Evolutionary conservation across 306 rosid species (phyloP).

Genomic region (Pueraria montana): DNA sequence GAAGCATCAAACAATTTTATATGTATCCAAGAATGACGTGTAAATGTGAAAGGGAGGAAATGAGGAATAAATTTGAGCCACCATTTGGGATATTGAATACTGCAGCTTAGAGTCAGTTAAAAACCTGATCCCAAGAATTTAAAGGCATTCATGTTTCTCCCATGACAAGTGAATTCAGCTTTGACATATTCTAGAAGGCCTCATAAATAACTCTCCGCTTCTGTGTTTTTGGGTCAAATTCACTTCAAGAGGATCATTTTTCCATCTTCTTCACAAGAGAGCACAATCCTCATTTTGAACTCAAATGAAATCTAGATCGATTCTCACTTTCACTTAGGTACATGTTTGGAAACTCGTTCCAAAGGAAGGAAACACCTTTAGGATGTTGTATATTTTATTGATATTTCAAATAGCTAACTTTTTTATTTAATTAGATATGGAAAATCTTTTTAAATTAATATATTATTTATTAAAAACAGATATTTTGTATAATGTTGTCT

Average conservation of each 20-base stretch:
- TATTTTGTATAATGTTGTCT: too few species aligned
- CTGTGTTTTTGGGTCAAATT: neutral
- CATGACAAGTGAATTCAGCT: constrained; percentile 20
- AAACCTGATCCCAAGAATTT: neutral
- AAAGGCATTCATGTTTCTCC: neutral
- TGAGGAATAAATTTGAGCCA: constrained; percentile 1
- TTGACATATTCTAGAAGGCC: neutral
- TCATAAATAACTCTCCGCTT: constrained; percentile 3
- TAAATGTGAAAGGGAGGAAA: neutral
- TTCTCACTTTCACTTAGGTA: too few species aligned
- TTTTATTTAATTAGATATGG: too few species aligned
- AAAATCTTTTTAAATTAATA: too few species aligned
- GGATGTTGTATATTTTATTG: too few species aligned
- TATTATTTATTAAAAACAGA: too few species aligned
- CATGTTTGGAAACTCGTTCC: too few species aligned
- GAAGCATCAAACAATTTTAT: neutral
- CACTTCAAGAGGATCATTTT: neutral
- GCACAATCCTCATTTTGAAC: neutral
- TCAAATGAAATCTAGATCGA: neutral
- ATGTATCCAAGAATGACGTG: neutral
- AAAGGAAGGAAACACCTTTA: too few species aligned
- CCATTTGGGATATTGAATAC: too few species aligned
- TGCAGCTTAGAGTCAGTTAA: neutral
- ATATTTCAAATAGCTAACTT: too few species aligned
- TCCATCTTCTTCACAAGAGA: neutral